Conservation (phyloP, 2,329 filamentous ascomycete genomes). For the Thelonectria blattea region DNA sequence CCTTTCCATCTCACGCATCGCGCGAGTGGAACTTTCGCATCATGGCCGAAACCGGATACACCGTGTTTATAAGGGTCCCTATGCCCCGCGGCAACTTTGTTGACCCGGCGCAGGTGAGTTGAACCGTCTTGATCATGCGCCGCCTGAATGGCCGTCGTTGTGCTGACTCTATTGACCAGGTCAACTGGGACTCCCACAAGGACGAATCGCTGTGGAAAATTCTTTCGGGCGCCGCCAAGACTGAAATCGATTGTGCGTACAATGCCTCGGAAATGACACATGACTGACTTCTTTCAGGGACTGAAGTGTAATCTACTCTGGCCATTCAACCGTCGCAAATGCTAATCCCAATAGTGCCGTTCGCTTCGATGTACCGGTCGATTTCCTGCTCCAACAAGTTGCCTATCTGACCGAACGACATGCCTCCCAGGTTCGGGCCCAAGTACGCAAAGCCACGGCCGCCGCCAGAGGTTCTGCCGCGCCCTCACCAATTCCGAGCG, state of each 20-base stretch:
- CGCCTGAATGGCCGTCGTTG: constrained; percentile 20
- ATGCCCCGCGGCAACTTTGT: constrained; percentile 87
- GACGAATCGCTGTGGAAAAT: constrained; percentile 91
- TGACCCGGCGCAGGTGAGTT: constrained; percentile 81
- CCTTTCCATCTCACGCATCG: constrained; percentile 21
- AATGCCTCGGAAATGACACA: constrained; percentile 3
- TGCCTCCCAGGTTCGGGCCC: constrained; percentile 85
- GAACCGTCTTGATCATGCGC: constrained; percentile 30
- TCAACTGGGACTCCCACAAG: constrained; percentile 86
- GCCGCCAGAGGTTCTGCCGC: constrained; percentile 62
- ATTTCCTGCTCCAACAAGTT: constrained; percentile 91
- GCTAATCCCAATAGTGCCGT: constrained; percentile 60
- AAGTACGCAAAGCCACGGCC: constrained; percentile 78
- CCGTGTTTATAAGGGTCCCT: constrained; percentile 84
- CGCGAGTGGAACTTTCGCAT: constrained; percentile 28
- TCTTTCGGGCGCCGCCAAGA: constrained; percentile 80
- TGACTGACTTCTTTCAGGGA: constrained; percentile 61
- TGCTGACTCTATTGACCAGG: constrained; percentile 55
- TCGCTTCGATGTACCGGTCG: constrained; percentile 81
- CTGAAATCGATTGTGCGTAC: constrained; percentile 81
- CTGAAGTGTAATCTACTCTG: constrained; percentile 67
- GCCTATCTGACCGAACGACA: constrained; percentile 93
- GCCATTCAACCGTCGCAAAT: constrained; percentile 16
- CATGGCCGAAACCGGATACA: constrained; percentile 65
- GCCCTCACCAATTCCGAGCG: constrained; percentile 63